A percentile compares a stretch with the other conserved stretches of the same genome.
phyloP scores from a whole-genome alignment of 2,329 filamentous ascomycete species.

The Mycosphaerella sp. region DNA sequence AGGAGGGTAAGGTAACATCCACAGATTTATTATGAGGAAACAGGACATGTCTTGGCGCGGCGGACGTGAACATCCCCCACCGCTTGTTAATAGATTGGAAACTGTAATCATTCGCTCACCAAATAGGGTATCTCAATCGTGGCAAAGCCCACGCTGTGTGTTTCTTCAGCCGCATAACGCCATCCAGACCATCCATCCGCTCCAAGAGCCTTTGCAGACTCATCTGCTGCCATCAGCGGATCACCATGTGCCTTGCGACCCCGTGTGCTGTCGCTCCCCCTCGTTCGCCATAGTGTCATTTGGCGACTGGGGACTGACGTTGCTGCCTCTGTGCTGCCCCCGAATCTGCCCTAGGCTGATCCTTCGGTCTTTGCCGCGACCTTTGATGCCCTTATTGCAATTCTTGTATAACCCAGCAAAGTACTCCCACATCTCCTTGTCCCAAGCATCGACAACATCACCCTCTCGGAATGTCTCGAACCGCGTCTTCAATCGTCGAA shows the following conservation, averaged over 20 bases:
- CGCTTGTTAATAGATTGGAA: not conserved
- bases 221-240: not conserved
- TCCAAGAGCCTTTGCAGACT: not conserved
- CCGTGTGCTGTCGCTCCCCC: not conserved
- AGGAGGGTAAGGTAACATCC: slow-evolving; percentile 1
- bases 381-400: slow-evolving; percentile 97
- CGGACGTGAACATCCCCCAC: slow-evolving; percentile 1
- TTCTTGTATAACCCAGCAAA: slow-evolving; percentile 90
- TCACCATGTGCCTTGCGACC: slow-evolving; percentile 1
- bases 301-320: slow-evolving; percentile 13
- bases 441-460: slow-evolving; percentile 59
- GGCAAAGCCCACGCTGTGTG: not conserved
- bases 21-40: not conserved
- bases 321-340: slow-evolving; percentile 21
- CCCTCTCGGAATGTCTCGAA: slow-evolving; percentile 60
- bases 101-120: not conserved
- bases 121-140: slow-evolving; percentile 7
- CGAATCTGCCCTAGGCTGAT: slow-evolving; percentile 41
- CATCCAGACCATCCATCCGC: not conserved
- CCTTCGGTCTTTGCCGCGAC: slow-evolving; percentile 76
- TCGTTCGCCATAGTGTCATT: slow-evolving; percentile 1
- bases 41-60: not conserved
- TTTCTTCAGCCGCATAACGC: not conserved
- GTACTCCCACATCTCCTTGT: slow-evolving; percentile 76
- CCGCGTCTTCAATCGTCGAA: slow-evolving; percentile 62